Evolutionary conservation across 208 protist genomes (phyloP).

Genomic region (Strigomonas culicis): DNA sequence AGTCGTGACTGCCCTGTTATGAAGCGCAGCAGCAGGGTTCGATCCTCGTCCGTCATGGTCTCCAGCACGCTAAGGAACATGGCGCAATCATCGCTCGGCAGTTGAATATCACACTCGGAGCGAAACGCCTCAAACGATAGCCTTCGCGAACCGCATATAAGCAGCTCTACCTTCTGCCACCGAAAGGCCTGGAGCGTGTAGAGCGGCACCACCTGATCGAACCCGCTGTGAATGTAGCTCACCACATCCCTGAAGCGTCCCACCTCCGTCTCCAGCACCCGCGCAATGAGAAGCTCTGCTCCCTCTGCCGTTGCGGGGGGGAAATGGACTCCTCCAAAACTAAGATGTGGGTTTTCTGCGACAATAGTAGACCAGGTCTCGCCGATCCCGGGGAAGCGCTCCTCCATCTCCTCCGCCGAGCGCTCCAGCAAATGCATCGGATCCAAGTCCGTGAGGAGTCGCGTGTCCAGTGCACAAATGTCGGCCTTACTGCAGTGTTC

Average conservation of each 20-base stretch:
- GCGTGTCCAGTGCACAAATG: conserved; percentile 52
- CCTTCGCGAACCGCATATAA: conserved; percentile 76
- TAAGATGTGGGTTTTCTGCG: conserved; percentile 35
- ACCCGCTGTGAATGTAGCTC: conserved; percentile 71
- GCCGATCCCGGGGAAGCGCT: conserved; percentile 71
- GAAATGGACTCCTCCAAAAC: conserved; percentile 26
- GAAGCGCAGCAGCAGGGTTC: conserved; percentile 82
- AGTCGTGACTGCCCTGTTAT: conserved; percentile 86
- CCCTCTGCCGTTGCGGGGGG: conserved; percentile 42
- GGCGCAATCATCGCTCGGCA: conserved; percentile 35
- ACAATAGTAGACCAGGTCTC: conserved; percentile 42
- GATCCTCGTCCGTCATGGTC: conserved; percentile 82
- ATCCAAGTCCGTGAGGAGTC: conserved; percentile 47
- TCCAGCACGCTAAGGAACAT: conserved; percentile 79
- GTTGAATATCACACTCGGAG: conserved; percentile 67
- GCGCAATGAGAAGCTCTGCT: conserved; percentile 52
- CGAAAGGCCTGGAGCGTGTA: conserved; percentile 83
- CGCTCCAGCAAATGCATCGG: conserved; percentile 63
- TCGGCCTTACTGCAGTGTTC: conserved; percentile 58
- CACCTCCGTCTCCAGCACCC: conserved; percentile 61
- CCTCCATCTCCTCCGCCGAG: conserved; percentile 75
- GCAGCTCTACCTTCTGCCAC: conserved; percentile 79
- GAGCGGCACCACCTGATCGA: conserved; percentile 75
- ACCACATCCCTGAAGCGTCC: conserved; percentile 63
- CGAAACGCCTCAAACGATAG: conserved; percentile 76